phyloP scores from a whole-genome alignment of 345 rosid species.

The Theobroma cacao region DNA sequence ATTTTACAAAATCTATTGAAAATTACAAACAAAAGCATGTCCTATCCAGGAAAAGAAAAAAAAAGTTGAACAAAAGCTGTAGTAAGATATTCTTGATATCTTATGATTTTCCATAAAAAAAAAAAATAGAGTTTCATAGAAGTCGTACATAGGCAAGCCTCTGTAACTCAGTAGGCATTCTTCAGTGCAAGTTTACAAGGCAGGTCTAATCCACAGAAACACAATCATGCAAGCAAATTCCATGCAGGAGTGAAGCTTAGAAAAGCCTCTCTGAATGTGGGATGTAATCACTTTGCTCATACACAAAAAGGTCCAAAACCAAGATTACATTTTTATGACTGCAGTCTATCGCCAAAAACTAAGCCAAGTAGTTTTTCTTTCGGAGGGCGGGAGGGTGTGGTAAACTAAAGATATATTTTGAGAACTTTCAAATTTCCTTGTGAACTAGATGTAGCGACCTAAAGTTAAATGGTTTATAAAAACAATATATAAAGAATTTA shows the following conservation, averaged over 20 bases:
- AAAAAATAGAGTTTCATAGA: neutral
- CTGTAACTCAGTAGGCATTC: neutral
- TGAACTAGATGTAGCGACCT: neutral
- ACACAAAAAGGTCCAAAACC: no score
- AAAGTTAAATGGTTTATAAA: neutral
- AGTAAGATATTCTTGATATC: neutral
- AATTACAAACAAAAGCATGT: neutral
- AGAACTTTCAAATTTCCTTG: neutral
- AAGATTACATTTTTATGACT: neutral
- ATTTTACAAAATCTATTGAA: neutral
- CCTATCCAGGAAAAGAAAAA: neutral
- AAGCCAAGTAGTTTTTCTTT: neutral
- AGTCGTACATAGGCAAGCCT: neutral
- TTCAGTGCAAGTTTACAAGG: neutral
- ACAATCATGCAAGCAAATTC: neutral
- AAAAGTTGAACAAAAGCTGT: neutral
- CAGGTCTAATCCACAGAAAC: neutral
- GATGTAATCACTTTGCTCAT: neutral
- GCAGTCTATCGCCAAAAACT: neutral
- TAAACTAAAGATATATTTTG: neutral
- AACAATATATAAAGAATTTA: neutral
- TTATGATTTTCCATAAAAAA: neutral
- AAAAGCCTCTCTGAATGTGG: neutral
- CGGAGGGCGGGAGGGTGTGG: neutral
- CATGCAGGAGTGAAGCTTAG: neutral